Base-by-base conservation (phyloP, 495 filamentous ascomycete genomes). In the Penicillium malachiteum region DNA sequence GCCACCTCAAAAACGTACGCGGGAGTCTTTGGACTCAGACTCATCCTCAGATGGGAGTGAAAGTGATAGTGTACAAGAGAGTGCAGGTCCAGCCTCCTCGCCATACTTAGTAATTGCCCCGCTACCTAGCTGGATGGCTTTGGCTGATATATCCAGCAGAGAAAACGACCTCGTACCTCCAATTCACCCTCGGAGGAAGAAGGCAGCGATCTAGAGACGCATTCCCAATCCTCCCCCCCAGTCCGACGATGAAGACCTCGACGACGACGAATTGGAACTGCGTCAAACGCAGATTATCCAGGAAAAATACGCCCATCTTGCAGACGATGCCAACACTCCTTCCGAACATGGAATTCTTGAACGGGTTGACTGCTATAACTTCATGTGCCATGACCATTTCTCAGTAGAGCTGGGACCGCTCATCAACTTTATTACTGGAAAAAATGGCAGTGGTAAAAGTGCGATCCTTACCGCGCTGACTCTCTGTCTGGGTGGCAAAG, bases 391-490 rank as follows among this genome's bases (percentile, higher is more conserved):
- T 64, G 73, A 79, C 14, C 85, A 84, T 54, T 83, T 97, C 13
- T 80, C 86, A 50, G 87, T 96, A 45, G 81, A 87, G 38, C 77
- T 99, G 14, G 93, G 94, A 0, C 93, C 94, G 0, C 79, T 96
- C 5, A 94, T 97, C 60, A 99, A 97, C 69, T 99, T 97, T 71
- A 91, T 99, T 48, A 90, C 96, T 51, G 94, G 94, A 3, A 90
- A 96, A 65, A 99, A 99, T 69, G 94, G 94, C 39, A 97, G 94
- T 64, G 94, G 94, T n/a, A 99, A 99, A 75, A 97, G 93, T 67
- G 94, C 94, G 18, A 86, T 97, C 17, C 74, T 99, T n/a, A 97
- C 94, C 2, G 94, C 90, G 7, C 84, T 99, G 51, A 97, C 92
- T 0, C 78, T 99, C 32, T 97, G 95, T 63, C 79, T 99, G 7